Base-by-base conservation (phyloP, 306 rosid genomes). In the Morella rubra region DNA sequence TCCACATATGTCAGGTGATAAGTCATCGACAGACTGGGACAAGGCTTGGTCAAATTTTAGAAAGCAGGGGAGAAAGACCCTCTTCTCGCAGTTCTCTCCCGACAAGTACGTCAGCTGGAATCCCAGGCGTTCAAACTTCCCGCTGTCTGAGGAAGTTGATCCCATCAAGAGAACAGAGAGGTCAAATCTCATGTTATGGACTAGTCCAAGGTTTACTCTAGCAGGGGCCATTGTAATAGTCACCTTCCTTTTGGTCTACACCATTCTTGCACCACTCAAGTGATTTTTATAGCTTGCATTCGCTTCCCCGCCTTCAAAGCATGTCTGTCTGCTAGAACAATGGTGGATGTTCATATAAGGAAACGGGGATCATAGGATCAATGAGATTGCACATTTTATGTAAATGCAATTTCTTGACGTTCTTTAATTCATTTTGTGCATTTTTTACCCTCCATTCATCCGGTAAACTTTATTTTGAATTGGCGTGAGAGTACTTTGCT, bases 61-160 rank as follows among this genome's bases (percentile, higher is more conserved):
- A 79, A 95, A 92, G 83, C 90, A 85, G 80, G 97, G 93, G 77
- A 87, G 75, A 32, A 89, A 89, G 74, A 67, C 81, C 12, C 41
- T 89, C 44, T 89, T 90, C 77, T 83, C 95, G 0, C 58, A 79
- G 53, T 90, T 95, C 78, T 90, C 92, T 71, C 93, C 96, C 2
- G 75, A 90, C 75, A 95, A 95, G 81, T 95, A 92, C 61, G 99
- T 90, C 84, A 92, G 88, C 77, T 90, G 97, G 97, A 92, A 95
- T 56, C 93, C 97, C 6, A 84, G 81, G 84, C 91, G 81, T 24
- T 85, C 93, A 13, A 77, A 89, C 0, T 92, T 81, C 80, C 96
- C 98, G 14, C 64, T 77, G 32, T 94, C 96, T 54, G 97, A 95
- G 75, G 99, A 92, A 81, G 91, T 88, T 71, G 99, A 95, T 81